These are phyloP conservation scores for Thinopyrum elongatum DNA, from an alignment of 176 grass and related monocot species.

Conservation along the genomic window DNA sequence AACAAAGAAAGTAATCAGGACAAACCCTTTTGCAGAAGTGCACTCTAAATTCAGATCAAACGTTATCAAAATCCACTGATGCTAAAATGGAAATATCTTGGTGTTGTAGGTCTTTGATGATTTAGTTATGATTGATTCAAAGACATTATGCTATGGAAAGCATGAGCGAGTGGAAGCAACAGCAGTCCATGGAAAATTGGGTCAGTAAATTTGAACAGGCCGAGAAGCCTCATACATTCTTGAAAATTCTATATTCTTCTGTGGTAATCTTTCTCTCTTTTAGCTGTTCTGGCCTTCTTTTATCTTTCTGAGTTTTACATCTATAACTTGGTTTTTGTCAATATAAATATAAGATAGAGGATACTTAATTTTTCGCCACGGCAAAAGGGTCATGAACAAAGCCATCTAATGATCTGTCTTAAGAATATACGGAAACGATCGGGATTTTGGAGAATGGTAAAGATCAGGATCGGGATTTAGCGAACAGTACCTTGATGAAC, in stretches of 20 bases:
- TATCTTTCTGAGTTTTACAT: not conserved
- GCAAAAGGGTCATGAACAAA: not conserved
- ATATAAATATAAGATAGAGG: not conserved
- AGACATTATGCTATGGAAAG: not conserved
- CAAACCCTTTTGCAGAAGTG: not conserved
- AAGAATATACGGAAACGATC: not conserved
- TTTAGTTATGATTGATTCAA: not conserved
- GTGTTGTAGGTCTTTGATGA: not conserved
- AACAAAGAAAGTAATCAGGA: not conserved
- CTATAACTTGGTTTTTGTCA: not conserved
- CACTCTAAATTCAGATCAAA: not conserved
- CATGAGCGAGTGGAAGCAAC: not conserved
- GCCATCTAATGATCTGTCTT: not conserved
- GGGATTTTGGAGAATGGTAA: not conserved
- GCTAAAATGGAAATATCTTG: not conserved
- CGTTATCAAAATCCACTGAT: not conserved
- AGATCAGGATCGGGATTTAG: not conserved
- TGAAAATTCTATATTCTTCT: not conserved
- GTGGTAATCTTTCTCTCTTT: not conserved
- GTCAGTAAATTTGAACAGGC: not conserved
- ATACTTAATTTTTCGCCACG: not conserved
- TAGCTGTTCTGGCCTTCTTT: not conserved
- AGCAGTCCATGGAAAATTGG: not conserved
- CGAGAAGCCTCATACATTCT: not conserved
- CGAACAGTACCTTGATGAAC: constrained; percentile 75